Conservation (phyloP, 768 basidiomycete genomes). For the Boletus sensibilis region DNA sequence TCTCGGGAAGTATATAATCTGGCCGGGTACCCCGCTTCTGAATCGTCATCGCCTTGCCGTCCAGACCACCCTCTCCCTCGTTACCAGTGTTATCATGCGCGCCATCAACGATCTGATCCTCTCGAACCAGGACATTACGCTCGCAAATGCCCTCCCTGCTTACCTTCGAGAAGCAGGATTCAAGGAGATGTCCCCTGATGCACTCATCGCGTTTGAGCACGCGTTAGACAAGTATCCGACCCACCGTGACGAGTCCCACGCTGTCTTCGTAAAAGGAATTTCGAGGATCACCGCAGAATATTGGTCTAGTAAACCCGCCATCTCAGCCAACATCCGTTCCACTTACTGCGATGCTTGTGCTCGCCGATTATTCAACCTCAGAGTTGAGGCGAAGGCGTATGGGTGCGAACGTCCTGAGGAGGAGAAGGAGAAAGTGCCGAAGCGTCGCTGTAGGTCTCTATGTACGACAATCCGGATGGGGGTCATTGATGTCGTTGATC, state of each 20-base stretch:
- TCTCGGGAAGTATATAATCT: conserved; percentile 1
- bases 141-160: conserved; percentile 8
- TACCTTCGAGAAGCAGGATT: conserved; percentile 15
- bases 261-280: neutral
- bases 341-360: neutral
- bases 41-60: neutral
- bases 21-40: neutral
- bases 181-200: conserved; percentile 5
- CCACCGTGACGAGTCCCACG: conserved; percentile 1
- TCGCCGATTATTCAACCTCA: neutral
- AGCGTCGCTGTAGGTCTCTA: conserved; percentile 9
- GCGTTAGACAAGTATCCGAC: conserved; percentile 17
- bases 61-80: neutral
- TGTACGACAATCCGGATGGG: neutral
- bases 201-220: conserved; percentile 13
- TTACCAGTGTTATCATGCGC: conserved; percentile 4
- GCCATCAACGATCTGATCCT: conserved; percentile 10
- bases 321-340: neutral
- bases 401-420: neutral
- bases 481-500: neutral
- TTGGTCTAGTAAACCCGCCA: neutral
- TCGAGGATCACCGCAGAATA: conserved; percentile 5
- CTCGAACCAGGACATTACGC: conserved; percentile 6
- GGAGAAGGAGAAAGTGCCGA: neutral
- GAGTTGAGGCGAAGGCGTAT: neutral